phyloP scores from a whole-genome alignment of 176 grass and related monocot genomes.

The Pontederia crassipes region DNA sequence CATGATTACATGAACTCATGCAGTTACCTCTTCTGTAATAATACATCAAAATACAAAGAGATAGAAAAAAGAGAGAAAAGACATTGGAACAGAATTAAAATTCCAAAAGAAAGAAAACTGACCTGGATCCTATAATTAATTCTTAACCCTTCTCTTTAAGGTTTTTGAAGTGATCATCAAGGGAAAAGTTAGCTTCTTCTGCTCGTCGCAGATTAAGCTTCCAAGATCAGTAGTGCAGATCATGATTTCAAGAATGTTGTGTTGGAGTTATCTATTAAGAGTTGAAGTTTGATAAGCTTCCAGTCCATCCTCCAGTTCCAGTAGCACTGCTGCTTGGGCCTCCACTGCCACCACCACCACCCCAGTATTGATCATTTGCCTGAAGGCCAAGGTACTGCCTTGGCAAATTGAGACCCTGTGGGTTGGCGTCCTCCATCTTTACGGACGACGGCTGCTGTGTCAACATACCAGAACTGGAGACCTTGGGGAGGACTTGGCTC shows the following conservation, averaged over 20 bases:
- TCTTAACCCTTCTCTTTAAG: no score
- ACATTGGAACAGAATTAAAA: no score
- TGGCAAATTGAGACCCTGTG: constrained; percentile 23
- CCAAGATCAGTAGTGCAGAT: constrained; percentile 26
- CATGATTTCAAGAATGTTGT: neutral
- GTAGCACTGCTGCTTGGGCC: neutral
- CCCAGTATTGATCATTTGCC: constrained; percentile 63
- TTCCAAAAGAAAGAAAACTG: no score
- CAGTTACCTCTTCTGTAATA: no score
- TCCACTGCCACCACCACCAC: neutral
- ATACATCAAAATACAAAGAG: no score
- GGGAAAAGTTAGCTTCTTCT: no score
- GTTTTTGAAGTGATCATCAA: no score
- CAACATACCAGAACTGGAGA: constrained; percentile 45
- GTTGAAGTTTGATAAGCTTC: constrained; percentile 57
- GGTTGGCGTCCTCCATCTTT: constrained; percentile 65
- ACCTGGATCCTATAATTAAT: no score
- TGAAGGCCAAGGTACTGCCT: constrained; percentile 49
- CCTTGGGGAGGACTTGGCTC: constrained; percentile 38
- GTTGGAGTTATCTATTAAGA: constrained; percentile 7
- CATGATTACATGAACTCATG: no score
- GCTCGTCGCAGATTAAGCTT: constrained; percentile 59
- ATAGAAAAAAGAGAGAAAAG: no score
- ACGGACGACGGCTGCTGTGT: constrained; percentile 58
- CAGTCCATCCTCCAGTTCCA: constrained; percentile 14